Evolutionary conservation across 306 rosid genomes (phyloP), one percentile per base, ranked within the genome.

Genomic region (Clitoria ternatea): DNA sequence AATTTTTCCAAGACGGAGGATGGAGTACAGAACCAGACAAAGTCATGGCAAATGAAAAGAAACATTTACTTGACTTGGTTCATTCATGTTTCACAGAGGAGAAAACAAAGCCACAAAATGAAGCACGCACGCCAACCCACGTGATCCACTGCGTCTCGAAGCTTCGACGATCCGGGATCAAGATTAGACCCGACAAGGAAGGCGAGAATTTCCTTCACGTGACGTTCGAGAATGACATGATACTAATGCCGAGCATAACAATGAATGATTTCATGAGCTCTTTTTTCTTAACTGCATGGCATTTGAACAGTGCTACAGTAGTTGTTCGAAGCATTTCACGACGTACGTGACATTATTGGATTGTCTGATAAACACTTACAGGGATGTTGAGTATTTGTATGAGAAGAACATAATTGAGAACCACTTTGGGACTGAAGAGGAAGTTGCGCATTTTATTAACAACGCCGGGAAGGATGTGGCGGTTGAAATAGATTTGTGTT

Each of bases 261-360:
- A 68, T 90, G 30, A 88, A 90, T 17, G 94, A 90, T 45, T 85
- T 85, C 78, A 86, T 77, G 86, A 79, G 79, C 64, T 77, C 85
- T 0, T 84, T 86, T 75, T 40, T 90, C 45, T 82, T 0, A 90
- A 90, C 18, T 84, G 91, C 18, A 94, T 84, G 61, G 88, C 94
- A 1, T 90, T 77, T 23, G 96, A 90, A 45, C 96, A 88, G 43
- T 90, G 92, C 69, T 73, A 81, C 27, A 69, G 63, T 4, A 61
- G 74, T 2, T 59, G 70, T 40, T 70, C 81, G 3, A 80, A 71
- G 30, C 83, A 87, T 59, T 60, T 88, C 29, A 85, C 96, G 3
- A 76, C 87, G 2, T 90, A 85, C 17, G 82, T 85, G 1, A 84
- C 85, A 0, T 69, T 88, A 1, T 69, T 88, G 47, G 96, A 88